These are phyloP conservation scores for Schizonepeta tenuifolia DNA, from an alignment of 257 asterid genomes.

Conservation along the genomic window DNA sequence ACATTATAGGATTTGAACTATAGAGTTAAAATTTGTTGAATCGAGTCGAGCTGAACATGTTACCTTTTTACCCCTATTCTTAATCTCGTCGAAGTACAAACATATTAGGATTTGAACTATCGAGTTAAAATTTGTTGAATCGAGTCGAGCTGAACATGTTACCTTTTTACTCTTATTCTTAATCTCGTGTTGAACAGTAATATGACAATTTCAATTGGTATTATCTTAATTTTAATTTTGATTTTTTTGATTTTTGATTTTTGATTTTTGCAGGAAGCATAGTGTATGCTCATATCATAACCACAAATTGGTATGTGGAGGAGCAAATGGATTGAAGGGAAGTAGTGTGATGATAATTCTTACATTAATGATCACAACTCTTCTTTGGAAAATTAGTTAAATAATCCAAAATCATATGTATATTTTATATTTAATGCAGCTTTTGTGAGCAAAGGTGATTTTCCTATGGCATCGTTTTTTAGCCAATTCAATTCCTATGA, in stretches of 20 bases:
- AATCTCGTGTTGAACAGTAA: no score
- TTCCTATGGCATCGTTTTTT: not conserved
- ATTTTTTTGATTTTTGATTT: not conserved
- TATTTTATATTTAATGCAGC: not conserved
- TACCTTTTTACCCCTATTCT: no score
- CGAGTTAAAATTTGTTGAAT: no score
- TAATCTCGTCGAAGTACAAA: no score
- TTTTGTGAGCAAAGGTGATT: slow-evolving; percentile 24
- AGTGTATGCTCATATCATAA: slow-evolving; percentile 72
- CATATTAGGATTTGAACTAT: no score
- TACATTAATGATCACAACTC: slow-evolving; percentile 34
- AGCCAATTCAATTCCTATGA: slow-evolving; percentile 6
- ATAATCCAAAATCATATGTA: not conserved
- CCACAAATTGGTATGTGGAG: slow-evolving; percentile 56
- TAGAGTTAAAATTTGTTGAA: no score
- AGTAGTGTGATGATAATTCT: slow-evolving; percentile 37
- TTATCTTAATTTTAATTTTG: no score
- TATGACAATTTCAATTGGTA: no score
- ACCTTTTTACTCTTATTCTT: no score
- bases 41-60: no score
- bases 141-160: no score
- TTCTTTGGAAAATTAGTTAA: slow-evolving; percentile 36
- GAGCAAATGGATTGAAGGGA: slow-evolving; percentile 40
- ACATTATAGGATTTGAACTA: no score
- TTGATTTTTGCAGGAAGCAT: slow-evolving; percentile 48